Base-by-base conservation (phyloP, 768 basidiomycete species). In the Amanita polypyramis region DNA sequence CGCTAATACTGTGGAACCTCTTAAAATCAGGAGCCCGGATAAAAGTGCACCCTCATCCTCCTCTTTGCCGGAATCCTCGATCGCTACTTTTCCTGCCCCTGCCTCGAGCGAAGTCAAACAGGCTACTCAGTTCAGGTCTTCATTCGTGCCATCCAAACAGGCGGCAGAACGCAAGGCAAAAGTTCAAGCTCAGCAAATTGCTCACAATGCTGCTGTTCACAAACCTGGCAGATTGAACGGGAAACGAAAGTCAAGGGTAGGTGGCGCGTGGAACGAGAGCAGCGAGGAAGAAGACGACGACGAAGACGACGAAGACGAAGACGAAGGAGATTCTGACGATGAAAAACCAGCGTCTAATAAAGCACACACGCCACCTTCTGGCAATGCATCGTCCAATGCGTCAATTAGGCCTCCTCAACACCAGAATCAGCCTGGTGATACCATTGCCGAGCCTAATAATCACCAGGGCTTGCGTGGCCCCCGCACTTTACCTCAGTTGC, bases 231-330 rank as follows among this genome's bases (percentile, higher is more conserved):
- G 81, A 58, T 69, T 65, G n/a, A 71, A 74, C 55, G 68, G 73
- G 65, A 87, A 59, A 77, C 82, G 58, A 70, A 86, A 59, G 72
- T 74, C 60, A 61, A 76, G 55, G 70, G 74, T 59, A 68, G 80
- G 53, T 64, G 83, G 57, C 64, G 81, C 54, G 65, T 64, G 84
- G 62, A 74, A 77, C 48, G 84, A 82, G 56, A 87, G 84, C 56
- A 85, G 85, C 48, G 86, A 88, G 20, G 88, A 91, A 36, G 86
- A 87, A 4, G 86, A 90, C 3, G 88, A 94, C 2, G 92, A 93
- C 4, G 87, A 92, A 0, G 86, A 82, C 0, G 79, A 80, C 0
- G 79, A 82, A 0, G 82, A 82, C 0, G 79, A 81, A 10, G 81
- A 80, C 2, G 85, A 85, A 6, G 80, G 70, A 5, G 81, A 85